Conservation (phyloP, 257 asterid genomes). For the Salvia hispanica region DNA sequence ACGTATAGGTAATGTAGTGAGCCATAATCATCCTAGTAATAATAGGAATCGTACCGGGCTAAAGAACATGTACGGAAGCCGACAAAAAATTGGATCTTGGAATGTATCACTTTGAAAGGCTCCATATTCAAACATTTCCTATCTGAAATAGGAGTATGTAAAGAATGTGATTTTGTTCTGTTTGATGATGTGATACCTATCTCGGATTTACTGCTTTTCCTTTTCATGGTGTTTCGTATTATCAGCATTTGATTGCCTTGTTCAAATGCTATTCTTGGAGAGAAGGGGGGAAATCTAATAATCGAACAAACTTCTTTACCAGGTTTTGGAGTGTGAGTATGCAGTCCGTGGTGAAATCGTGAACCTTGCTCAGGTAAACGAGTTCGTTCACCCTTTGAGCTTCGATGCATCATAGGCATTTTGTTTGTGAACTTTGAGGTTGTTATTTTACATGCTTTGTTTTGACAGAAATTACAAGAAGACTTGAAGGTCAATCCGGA, state of each 20-base stretch:
- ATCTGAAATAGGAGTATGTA: background rate
- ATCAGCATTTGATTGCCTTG: background rate
- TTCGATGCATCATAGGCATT: background rate
- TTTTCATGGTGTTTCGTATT: slow-evolving; percentile 3
- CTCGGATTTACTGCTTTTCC: background rate
- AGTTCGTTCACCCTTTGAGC: slow-evolving; percentile 11
- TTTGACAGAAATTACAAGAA: slow-evolving; percentile 45
- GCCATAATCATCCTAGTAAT: too few species aligned
- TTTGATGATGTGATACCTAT: background rate
- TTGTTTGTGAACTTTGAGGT: background rate
- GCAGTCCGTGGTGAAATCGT: slow-evolving; percentile 99
- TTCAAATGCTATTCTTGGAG: background rate
- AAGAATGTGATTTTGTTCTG: background rate
- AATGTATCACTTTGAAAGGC: too few species aligned
- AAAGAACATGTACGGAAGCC: too few species aligned
- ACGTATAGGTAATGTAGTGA: too few species aligned
- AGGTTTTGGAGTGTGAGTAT: slow-evolving; percentile 89
- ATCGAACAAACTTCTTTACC: slow-evolving; percentile 32
- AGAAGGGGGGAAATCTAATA: background rate
- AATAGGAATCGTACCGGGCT: too few species aligned
- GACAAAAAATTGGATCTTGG: too few species aligned
- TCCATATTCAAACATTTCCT: background rate
- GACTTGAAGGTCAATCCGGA: slow-evolving; percentile 42
- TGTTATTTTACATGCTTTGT: background rate
- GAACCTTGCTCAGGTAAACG: slow-evolving; percentile 78